phyloP scores from a whole-genome alignment of 108 stramenopile genomes.

The Conticribra weissflogii region DNA sequence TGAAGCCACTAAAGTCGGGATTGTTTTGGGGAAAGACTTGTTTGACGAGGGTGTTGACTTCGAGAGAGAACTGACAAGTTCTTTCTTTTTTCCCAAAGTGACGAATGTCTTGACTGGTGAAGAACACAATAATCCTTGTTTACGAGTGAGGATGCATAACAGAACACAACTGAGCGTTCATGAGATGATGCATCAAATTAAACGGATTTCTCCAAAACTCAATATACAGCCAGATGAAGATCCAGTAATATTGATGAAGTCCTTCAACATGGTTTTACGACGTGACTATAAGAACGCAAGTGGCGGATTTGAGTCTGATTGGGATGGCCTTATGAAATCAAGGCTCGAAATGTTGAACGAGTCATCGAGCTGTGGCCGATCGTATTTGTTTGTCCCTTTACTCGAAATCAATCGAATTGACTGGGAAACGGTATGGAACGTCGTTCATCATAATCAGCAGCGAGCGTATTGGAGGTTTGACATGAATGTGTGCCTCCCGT shows the following conservation, averaged over 20 bases:
- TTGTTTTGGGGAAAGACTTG: constrained; percentile 18
- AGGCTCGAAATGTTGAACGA: background rate
- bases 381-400: constrained; percentile 38
- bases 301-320: constrained; percentile 17
- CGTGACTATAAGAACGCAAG: constrained; percentile 9
- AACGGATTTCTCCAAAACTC: background rate
- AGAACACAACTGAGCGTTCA: constrained; percentile 6
- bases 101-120: background rate
- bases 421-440: constrained; percentile 27
- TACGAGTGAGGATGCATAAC: constrained; percentile 12
- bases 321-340: background rate
- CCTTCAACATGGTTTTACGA: constrained; percentile 30
- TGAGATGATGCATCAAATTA: constrained; percentile 22
- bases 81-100: constrained; percentile 6
- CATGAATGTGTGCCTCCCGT: background rate
- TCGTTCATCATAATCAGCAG: constrained; percentile 6
- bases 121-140: background rate
- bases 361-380: constrained; percentile 4
- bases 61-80: constrained; percentile 2
- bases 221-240: background rate
- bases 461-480: constrained; percentile 7
- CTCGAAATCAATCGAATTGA: constrained; percentile 10
- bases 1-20: constrained; percentile 27
- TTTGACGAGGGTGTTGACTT: constrained; percentile 8
- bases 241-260: constrained; percentile 23